Conservation (phyloP, 2,329 filamentous ascomycete species). For the Balansia obtecta region DNA sequence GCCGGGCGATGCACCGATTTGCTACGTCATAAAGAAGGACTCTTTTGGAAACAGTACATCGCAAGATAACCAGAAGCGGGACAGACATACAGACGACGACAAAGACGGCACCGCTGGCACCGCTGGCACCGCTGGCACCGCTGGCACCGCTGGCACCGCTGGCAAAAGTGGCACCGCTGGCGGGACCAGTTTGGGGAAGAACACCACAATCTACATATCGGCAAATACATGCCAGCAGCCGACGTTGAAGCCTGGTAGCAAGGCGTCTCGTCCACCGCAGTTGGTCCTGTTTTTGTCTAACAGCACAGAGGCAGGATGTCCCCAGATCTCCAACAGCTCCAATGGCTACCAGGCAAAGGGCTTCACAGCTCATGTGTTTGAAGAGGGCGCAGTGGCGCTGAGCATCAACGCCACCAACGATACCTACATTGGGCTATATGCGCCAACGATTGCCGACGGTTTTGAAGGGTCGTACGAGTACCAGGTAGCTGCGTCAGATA, state of each 20-base stretch:
- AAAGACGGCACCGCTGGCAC: background rate
- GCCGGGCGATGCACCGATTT: constrained; percentile 43
- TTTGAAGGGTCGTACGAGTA: constrained; percentile 64
- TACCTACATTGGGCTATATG: constrained; percentile 66
- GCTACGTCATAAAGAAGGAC: constrained; percentile 20
- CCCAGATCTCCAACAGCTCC: constrained; percentile 11
- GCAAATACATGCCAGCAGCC: constrained; percentile 81
- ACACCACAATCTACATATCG: constrained; percentile 58
- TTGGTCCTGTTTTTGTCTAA: constrained; percentile 67
- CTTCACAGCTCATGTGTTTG: constrained; percentile 28
- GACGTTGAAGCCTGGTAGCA: constrained; percentile 5
- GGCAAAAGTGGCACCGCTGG: background rate
- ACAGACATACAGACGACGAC: background rate
- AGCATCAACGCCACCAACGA: constrained; percentile 49
- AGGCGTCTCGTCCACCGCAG: constrained; percentile 43
- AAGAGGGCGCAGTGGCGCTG: constrained; percentile 57
- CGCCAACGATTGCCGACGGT: constrained; percentile 47
- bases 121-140: background rate
- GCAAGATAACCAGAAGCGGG: constrained; percentile 3
- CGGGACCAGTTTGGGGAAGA: background rate
- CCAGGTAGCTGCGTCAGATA: constrained; percentile 70
- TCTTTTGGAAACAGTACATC: constrained; percentile 14
- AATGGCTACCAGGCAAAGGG: constrained; percentile 19
- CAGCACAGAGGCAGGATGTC: constrained; percentile 19
- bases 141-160: background rate